Evolutionary conservation across 2,329 filamentous ascomycete genomes (phyloP).

Genomic region (Fusarium bactridioides): DNA sequence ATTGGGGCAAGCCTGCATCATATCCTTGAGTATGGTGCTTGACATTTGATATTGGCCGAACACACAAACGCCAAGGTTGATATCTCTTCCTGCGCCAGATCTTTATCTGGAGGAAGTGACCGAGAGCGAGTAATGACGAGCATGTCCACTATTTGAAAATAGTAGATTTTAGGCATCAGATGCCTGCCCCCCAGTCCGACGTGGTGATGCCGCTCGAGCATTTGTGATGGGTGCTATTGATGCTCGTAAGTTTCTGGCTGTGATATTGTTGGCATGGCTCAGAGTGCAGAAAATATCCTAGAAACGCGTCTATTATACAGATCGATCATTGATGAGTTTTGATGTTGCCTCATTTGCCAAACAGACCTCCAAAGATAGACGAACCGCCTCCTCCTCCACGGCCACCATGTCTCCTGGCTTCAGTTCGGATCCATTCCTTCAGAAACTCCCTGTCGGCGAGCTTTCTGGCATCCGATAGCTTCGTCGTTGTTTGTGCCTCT

Average conservation of each 20-base stretch:
- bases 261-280: not conserved
- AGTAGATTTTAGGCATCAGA: not conserved
- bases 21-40: not conserved
- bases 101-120: too few relatives aligned
- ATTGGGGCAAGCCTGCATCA: not conserved
- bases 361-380: slow-evolving; percentile 51
- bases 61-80: not conserved
- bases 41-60: not conserved
- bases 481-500: slow-evolving; percentile 59
- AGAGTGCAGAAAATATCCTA: not conserved
- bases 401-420: slow-evolving; percentile 57
- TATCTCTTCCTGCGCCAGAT: not conserved
- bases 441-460: slow-evolving; percentile 60
- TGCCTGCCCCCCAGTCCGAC: not conserved
- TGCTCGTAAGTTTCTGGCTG: not conserved
- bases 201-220: not conserved
- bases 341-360: slow-evolving; percentile 48
- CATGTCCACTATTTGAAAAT: not conserved
- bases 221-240: not conserved
- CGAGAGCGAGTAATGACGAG: not conserved
- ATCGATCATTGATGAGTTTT: not conserved
- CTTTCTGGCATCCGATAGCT: slow-evolving; percentile 57
- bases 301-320: not conserved
- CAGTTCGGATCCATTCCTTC: slow-evolving; percentile 61
- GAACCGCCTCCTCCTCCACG: slow-evolving; percentile 49